Evolutionary conservation across 1,284 basidiomycete species (phyloP).

Genomic region (Stygiomarasmius scandens): DNA sequence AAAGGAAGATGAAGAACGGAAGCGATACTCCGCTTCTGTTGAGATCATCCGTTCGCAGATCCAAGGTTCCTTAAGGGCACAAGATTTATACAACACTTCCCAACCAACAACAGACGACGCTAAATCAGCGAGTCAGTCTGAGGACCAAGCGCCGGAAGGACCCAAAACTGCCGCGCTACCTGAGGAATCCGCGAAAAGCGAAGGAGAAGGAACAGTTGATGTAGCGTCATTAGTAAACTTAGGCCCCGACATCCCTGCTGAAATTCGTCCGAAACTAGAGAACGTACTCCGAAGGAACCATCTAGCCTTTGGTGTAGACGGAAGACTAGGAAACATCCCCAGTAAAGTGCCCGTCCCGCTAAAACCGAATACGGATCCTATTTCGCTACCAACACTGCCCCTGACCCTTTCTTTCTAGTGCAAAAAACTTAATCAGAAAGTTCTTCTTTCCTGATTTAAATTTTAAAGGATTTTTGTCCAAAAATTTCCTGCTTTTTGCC

Average conservation of each 20-base stretch:
- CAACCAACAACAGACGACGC: no score
- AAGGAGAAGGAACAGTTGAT: neutral
- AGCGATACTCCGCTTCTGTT: neutral
- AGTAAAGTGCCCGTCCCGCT: conserved; percentile 20
- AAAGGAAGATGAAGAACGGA: neutral
- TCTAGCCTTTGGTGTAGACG: conserved; percentile 27
- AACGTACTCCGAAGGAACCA: conserved; percentile 20
- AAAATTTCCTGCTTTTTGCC: no score
- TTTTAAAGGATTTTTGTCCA: no score
- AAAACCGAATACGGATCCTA: conserved; percentile 18
- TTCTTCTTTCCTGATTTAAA: no score
- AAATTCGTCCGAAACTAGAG: conserved; percentile 16
- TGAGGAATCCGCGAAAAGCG: no score
- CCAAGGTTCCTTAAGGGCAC: neutral
- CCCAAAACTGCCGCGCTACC: neutral
- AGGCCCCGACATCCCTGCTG: conserved; percentile 12
- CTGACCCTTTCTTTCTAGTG: no score
- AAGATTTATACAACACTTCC: neutral
- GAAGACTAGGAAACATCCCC: conserved; percentile 24
- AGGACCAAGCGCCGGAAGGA: neutral
- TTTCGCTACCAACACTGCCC: conserved; percentile 28
- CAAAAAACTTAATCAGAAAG: no score
- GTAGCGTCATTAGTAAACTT: neutral
- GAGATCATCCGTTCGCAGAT: neutral
- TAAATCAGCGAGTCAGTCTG: no score